Conservation (phyloP, 2,329 filamentous ascomycete genomes). For the Hypoxylon sp. region DNA sequence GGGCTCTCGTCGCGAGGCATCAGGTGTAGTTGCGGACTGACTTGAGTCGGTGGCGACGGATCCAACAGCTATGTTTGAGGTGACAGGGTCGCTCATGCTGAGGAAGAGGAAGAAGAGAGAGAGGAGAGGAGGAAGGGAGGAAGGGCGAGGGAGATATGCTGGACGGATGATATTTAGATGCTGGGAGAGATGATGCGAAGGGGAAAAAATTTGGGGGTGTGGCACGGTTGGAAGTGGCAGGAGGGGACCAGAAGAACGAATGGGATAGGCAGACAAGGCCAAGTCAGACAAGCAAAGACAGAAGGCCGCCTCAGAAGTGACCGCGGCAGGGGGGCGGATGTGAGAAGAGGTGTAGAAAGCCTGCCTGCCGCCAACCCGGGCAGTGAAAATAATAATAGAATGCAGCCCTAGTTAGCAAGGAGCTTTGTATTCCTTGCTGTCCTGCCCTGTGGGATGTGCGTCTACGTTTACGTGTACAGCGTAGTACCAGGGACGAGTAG, state of each 20-base stretch:
- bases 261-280: conserved; percentile 39
- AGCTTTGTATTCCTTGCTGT: background rate
- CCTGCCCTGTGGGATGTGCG: conserved; percentile 16
- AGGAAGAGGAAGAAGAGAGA: conserved; percentile 43
- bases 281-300: conserved; percentile 42
- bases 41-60: conserved; percentile 47
- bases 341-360: conserved; percentile 38
- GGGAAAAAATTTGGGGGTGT: conserved; percentile 46
- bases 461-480: conserved; percentile 26
- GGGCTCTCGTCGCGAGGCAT: conserved; percentile 71
- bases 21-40: conserved; percentile 51
- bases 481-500: conserved; percentile 12
- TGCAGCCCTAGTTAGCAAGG: conserved; percentile 28
- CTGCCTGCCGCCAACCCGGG: conserved; percentile 34
- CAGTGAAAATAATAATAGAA: conserved; percentile 31
- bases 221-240: conserved; percentile 42
- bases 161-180: conserved; percentile 42
- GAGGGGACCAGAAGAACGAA: conserved; percentile 41
- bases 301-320: conserved; percentile 43
- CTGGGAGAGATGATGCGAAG: conserved; percentile 42
- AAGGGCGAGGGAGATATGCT: conserved; percentile 40
- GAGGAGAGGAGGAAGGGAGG: conserved; percentile 42
- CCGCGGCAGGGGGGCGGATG: conserved; percentile 42
- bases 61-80: conserved; percentile 48
- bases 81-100: conserved; percentile 49